Percentiles rank a stretch among this genome's conserved stretches.
phyloP scores from a whole-genome alignment of 805 yeast genomes.

The Starmerella gropengiesseri region DNA sequence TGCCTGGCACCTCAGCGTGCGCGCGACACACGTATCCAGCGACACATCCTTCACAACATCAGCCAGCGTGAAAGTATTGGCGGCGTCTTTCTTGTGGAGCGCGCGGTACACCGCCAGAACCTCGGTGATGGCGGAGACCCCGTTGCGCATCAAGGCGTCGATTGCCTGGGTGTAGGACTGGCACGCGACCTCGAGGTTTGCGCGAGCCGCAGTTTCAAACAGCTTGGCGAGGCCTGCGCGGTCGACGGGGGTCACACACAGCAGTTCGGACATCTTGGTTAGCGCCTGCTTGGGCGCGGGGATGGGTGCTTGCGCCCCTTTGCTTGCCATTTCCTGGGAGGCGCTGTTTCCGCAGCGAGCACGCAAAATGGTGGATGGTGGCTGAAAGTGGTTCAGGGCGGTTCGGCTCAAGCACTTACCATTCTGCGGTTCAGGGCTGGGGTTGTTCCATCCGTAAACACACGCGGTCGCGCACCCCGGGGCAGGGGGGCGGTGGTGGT shows the following conservation, averaged over 20 bases:
- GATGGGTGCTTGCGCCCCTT: neutral
- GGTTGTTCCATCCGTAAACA: too few species aligned
- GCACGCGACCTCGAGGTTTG: neutral
- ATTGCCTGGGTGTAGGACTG: neutral
- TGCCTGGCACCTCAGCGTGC: neutral
- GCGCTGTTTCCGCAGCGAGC: too few species aligned
- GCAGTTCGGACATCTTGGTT: neutral
- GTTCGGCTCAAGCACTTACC: too few species aligned
- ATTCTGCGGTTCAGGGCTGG: too few species aligned
- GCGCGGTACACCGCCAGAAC: too few species aligned
- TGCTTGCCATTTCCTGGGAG: too few species aligned
- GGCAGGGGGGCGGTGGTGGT: too few species aligned
- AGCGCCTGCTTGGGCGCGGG: constrained; percentile 3
- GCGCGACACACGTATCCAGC: neutral
- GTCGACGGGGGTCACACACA: neutral
- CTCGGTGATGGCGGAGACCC: neutral
- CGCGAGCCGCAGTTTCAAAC: constrained; percentile 6
- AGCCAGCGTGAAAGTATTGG: neutral
- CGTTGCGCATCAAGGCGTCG: constrained; percentile 1
- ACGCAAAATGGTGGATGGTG: too few species aligned
- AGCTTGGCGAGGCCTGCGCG: neutral
- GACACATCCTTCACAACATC: neutral
- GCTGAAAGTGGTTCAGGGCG: too few species aligned
- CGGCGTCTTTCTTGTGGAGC: too few species aligned
- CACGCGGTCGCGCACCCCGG: too few species aligned